Percentiles rank a stretch among this genome's conserved stretches.
phyloP scores from a whole-genome alignment of 2,329 filamentous ascomycete genomes.

The Fusarium sambucinum region DNA sequence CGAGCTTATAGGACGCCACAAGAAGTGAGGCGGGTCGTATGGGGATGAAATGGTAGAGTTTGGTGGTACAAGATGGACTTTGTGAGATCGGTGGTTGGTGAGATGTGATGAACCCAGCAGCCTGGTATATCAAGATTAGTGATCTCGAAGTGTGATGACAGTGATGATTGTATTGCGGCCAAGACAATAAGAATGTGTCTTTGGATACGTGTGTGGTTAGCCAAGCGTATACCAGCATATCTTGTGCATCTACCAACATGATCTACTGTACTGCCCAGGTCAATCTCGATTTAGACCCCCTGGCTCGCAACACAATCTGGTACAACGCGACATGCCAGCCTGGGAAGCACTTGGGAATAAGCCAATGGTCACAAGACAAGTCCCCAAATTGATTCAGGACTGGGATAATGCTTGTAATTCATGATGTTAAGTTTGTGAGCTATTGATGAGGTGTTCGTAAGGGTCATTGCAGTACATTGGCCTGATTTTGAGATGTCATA shows the following conservation, averaged over 20 bases:
- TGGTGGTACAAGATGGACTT: conserved; percentile 35
- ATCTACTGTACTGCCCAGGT: conserved; percentile 24
- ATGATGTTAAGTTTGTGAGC: not conserved
- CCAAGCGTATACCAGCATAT: conserved; percentile 2
- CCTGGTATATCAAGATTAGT: conserved; percentile 18
- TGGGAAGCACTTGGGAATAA: conserved; percentile 24
- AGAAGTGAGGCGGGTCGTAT: conserved; percentile 14
- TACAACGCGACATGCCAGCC: conserved; percentile 34
- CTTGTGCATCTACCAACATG: conserved; percentile 23
- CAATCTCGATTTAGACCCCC: conserved; percentile 44
- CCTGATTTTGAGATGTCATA: not conserved
- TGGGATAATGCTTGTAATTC: conserved; percentile 22
- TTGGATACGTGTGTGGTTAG: not conserved
- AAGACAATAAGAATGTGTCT: not conserved
- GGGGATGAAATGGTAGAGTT: conserved; percentile 7
- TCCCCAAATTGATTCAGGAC: conserved; percentile 15
- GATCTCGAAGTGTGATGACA: conserved; percentile 18
- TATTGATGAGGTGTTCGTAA: not conserved
- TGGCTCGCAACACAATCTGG: conserved; percentile 45
- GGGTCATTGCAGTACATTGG: not conserved
- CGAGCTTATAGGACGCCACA: conserved; percentile 36
- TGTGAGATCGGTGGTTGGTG: conserved; percentile 23
- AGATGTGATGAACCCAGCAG: conserved; percentile 36
- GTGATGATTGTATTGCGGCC: not conserved
- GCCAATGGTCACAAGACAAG: conserved; percentile 29